phyloP scores from a whole-genome alignment of 78 protist genomes.

The Dictyostelium firmibasis region DNA sequence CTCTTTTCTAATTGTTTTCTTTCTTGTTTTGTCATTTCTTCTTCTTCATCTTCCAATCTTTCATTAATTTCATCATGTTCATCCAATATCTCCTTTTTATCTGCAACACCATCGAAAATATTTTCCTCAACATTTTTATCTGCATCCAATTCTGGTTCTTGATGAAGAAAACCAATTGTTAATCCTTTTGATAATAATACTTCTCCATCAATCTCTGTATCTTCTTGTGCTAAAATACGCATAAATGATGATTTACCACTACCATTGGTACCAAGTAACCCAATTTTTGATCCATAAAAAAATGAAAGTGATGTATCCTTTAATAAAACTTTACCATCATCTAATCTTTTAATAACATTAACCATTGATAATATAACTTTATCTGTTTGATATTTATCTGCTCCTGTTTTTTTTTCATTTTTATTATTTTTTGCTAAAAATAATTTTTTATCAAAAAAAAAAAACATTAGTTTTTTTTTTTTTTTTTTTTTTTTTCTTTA shows the following conservation, averaged over 20 bases:
- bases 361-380: constrained; percentile 57
- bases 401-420: constrained; percentile 1
- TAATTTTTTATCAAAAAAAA: too few relatives aligned
- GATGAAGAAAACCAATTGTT: constrained; percentile 72
- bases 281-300: constrained; percentile 69
- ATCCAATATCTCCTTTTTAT: constrained; percentile 77
- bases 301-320: constrained; percentile 59
- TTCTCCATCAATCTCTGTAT: constrained; percentile 82
- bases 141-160: constrained; percentile 82
- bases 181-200: constrained; percentile 40
- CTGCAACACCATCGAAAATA: constrained; percentile 67
- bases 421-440: background rate
- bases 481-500: too few relatives aligned
- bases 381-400: background rate
- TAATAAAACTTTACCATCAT: constrained; percentile 50
- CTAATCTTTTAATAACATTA: constrained; percentile 38
- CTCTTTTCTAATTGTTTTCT: background rate
- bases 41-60: background rate
- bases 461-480: too few relatives aligned
- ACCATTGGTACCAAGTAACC: constrained; percentile 80
- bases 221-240: constrained; percentile 72
- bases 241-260: constrained; percentile 81
- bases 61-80: constrained; percentile 45
- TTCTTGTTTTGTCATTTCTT: background rate
- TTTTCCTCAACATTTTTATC: constrained; percentile 66